Evolutionary conservation across 495 filamentous ascomycete genomes (phyloP).

Genomic region (Xanthoparmelia taractica): DNA sequence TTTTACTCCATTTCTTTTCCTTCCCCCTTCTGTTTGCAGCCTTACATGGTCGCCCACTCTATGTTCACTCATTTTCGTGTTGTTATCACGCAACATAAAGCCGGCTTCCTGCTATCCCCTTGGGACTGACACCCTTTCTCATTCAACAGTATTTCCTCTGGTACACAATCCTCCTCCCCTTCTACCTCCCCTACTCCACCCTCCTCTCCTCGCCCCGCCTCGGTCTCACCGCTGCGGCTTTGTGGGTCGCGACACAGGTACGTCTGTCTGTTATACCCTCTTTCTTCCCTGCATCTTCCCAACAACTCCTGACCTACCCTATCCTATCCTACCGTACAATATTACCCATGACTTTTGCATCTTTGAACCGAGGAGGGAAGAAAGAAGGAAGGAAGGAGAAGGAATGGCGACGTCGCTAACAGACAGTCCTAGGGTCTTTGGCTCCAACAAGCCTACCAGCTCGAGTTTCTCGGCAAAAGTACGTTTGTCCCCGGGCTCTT

Average conservation of each 20-base stretch:
- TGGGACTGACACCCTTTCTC: no score
- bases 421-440: slow-evolving; percentile 77
- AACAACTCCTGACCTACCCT: not conserved
- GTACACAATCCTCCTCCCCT: slow-evolving; percentile 88
- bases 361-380: no score
- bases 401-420: no score
- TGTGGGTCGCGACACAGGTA: slow-evolving; percentile 70
- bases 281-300: not conserved
- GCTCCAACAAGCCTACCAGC: slow-evolving; percentile 79
- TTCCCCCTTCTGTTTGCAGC: not conserved
- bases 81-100: no score
- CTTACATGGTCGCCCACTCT: no score
- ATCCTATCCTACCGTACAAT: no score
- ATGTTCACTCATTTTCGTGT: no score
- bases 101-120: no score
- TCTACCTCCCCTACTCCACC: slow-evolving; percentile 76
- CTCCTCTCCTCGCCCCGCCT: slow-evolving; percentile 50
- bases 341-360: no score
- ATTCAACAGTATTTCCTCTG: slow-evolving; percentile 81
- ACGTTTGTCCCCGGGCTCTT: slow-evolving; percentile 82
- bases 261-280: not conserved
- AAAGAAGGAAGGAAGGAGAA: not conserved
- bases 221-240: slow-evolving; percentile 52
- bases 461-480: slow-evolving; percentile 83
- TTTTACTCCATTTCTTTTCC: not conserved